Evolutionary conservation across 768 basidiomycete genomes (phyloP).

Genomic region (Chalciporus piperatus): DNA sequence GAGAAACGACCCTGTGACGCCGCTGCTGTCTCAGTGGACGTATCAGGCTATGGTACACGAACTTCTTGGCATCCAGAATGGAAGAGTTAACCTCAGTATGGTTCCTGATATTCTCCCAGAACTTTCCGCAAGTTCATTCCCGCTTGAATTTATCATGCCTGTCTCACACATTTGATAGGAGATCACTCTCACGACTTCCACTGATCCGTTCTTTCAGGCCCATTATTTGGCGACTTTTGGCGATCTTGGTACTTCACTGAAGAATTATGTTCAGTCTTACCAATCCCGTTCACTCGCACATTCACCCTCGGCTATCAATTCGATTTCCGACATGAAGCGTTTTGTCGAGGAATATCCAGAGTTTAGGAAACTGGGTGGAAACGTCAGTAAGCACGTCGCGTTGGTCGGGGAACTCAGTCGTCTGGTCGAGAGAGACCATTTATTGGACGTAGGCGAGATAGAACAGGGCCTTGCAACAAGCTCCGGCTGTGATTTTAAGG

Average conservation of each 20-base stretch:
- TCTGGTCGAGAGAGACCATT: constrained; percentile 78
- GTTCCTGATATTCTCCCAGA: constrained; percentile 88
- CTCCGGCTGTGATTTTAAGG: constrained; percentile 86
- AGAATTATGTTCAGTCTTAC: constrained; percentile 92
- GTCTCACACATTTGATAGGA: constrained; percentile 52
- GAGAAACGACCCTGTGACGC: constrained; percentile 96
- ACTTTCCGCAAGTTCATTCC: constrained; percentile 57
- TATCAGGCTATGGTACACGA: constrained; percentile 99
- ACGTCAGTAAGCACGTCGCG: constrained; percentile 98
- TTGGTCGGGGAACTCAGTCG: constrained; percentile 94
- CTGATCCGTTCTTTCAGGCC: constrained; percentile 91
- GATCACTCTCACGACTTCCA: constrained; percentile 86
- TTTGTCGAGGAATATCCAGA: constrained; percentile 99
- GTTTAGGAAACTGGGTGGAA: constrained; percentile 92
- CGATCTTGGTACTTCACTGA: constrained; percentile 88
- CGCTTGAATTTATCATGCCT: constrained; percentile 2
- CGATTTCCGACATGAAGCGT: constrained; percentile 93
- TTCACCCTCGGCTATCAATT: constrained; percentile 80
- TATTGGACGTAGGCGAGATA: constrained; percentile 89
- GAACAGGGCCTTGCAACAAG: constrained; percentile 96
- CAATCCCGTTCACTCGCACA: constrained; percentile 78
- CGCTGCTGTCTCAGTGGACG: constrained; percentile 96
- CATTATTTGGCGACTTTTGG: constrained; percentile 94
- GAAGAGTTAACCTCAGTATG: constrained; percentile 78
- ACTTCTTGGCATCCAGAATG: constrained; percentile 88